Evolutionary conservation across 495 filamentous ascomycete genomes (phyloP).

Genomic region (Lepidopterella palustris): DNA sequence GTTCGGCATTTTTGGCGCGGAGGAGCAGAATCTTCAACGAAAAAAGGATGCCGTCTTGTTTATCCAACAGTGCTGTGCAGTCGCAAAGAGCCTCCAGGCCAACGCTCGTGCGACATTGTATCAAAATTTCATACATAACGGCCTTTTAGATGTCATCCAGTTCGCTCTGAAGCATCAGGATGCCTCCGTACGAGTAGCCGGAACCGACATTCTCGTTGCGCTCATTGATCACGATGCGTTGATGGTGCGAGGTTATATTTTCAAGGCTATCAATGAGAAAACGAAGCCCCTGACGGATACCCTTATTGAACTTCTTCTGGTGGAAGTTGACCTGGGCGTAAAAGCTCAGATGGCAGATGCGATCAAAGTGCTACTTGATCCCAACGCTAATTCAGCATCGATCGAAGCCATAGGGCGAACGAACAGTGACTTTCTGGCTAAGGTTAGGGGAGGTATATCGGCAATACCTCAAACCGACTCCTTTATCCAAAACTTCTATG

Average conservation of each 20-base stretch:
- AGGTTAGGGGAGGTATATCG: conserved; percentile 45
- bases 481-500: conserved; percentile 84
- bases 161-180: conserved; percentile 82
- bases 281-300: conserved; percentile 85
- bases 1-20: conserved; percentile 76
- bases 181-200: conserved; percentile 79
- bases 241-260: conserved; percentile 89
- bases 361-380: conserved; percentile 88
- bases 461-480: conserved; percentile 72
- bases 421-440: conserved; percentile 61
- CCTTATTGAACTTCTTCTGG: conserved; percentile 83
- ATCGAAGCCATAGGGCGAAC: conserved; percentile 59
- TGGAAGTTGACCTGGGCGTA: conserved; percentile 87
- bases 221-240: conserved; percentile 93
- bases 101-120: conserved; percentile 74
- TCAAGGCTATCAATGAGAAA: conserved; percentile 82
- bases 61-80: conserved; percentile 91
- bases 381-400: conserved; percentile 48
- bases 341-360: conserved; percentile 95
- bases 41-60: conserved; percentile 94
- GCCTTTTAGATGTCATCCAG: conserved; percentile 82
- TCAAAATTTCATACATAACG: conserved; percentile 79
- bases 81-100: conserved; percentile 88
- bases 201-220: conserved; percentile 87
- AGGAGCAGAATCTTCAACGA: conserved; percentile 56